Base-by-base conservation (phyloP, 208 protist genomes). In the Naegleria fowleri region DNA sequence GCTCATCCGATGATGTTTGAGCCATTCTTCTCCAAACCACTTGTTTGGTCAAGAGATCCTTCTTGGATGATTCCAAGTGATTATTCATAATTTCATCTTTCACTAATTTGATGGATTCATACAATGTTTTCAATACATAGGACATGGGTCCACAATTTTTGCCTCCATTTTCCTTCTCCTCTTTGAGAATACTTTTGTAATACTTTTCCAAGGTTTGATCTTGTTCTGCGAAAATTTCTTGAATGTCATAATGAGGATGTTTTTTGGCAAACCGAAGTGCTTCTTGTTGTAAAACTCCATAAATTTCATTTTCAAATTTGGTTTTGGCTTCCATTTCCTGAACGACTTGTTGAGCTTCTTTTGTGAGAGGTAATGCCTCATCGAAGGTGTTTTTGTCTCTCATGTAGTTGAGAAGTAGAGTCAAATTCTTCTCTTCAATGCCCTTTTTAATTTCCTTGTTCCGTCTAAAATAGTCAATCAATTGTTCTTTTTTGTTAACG, bases 291-390 rank as follows among this genome's bases (percentile, higher is more conserved):
- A 79, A 79, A 36, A 36, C 2, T 36, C 6, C 29, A 36, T 11
- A 19, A 79, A 79, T 79, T 79, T 79, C 67, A 36, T 79, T 79
- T 79, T 79, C 67, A 79, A 79, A 79, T 36, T 79, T 79, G 29
- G 67, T 79, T 33, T 79, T 79, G 0, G 16, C 67, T 79, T 79
- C 67, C 67, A 79, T 79, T 33, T 79, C 67, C 9, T 36, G 7
- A 33, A 79, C 29, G 0, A 79, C 16, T 79, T 36, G 29, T 79
- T 79, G 67, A 36, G 67, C 67, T 79, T 79, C 67, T 13, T 79
- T 36, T 11, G 67, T 13, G 16, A 79, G 16, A 36, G 67, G 67
- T 13, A n/a, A 79, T 13, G n/a, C 29, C 25, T 79, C 67, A 19
- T 79, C 67, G n/a, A 79, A 29, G 16, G 67, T 36, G 0, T 2